Evolutionary conservation across 2,329 filamentous ascomycete genomes (phyloP), one percentile per base, ranked within the genome.

Genomic region (Diatrype stigma): DNA sequence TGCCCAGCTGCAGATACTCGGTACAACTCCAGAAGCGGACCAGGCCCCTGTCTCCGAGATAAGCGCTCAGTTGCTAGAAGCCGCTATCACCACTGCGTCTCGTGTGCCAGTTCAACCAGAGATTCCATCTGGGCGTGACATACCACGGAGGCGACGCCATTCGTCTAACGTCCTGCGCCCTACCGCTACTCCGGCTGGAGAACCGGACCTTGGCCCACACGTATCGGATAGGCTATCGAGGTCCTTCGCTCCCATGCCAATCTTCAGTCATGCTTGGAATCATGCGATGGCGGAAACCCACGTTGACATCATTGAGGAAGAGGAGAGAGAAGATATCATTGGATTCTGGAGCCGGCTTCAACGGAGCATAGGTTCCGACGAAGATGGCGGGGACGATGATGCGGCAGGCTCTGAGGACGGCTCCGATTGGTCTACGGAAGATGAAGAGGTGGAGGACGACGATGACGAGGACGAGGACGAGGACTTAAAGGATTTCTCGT

Each of bases 1-100:
- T 0, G 81, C 79, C 16, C 81, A 87, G 61, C 68, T 87, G 23
- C 80, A 81, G 51, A 81, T 87, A 37, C 70, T 84, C 28, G 80
- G 81, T 21, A 60, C 34, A 65, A 70, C 51, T 35, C 53, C 62
- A 28, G 59, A 60, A 34, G 44, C 49, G 14, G 52, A 57, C 35
- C 57, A 53, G 42, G 51, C 53, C 8, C 55, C 61, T 42, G 32
- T 58, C 12, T 26, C 55, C 19, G 58, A 51, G 35, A 58, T 56
- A 26, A 54, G 53, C 22, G 47, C 51, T 22, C 58, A 59, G 34
- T 52, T 47, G n/a, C 49, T 57, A 1, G 61, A 57, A 26, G 38
- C 60, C 11, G 34, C 52, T 17, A 28, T 51, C 45, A 40, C 53
- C 10, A 52, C 51, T 26, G 55, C 50, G 8, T 19, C 53, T 10